Conservation (phyloP, 768 basidiomycete species). For the Macrocybe gigantea region DNA sequence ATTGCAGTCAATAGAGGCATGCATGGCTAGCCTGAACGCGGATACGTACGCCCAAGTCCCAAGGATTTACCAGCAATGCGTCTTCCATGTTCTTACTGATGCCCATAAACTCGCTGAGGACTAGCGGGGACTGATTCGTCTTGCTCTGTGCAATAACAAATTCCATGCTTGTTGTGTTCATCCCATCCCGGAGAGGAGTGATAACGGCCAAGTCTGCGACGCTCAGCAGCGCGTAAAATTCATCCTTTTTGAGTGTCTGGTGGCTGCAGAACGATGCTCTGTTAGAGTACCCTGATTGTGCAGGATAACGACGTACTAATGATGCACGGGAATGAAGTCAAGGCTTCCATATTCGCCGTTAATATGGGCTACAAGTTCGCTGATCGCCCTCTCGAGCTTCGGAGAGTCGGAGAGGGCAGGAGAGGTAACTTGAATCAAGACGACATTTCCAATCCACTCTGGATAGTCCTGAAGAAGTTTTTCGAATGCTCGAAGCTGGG, state of each 20-base stretch:
- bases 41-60: slow-evolving; percentile 78
- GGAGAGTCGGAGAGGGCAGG: slow-evolving; percentile 90
- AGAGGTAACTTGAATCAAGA: slow-evolving; percentile 88
- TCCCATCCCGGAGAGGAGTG: slow-evolving; percentile 92
- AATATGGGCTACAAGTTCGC: slow-evolving; percentile 90
- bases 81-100: slow-evolving; percentile 89
- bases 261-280: slow-evolving; percentile 48
- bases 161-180: slow-evolving; percentile 99
- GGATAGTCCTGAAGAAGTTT: slow-evolving; percentile 92
- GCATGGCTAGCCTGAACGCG: not conserved
- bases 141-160: slow-evolving; percentile 91
- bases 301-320: slow-evolving; percentile 65
- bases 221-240: slow-evolving; percentile 91
- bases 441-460: slow-evolving; percentile 89
- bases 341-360: slow-evolving; percentile 93
- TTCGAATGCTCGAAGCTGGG: slow-evolving; percentile 87
- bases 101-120: slow-evolving; percentile 97
- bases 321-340: slow-evolving; percentile 96
- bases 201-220: slow-evolving; percentile 95
- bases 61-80: slow-evolving; percentile 90
- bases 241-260: slow-evolving; percentile 94
- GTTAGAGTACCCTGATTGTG: not conserved
- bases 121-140: slow-evolving; percentile 79
- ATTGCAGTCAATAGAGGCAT: not conserved
- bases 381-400: slow-evolving; percentile 89